These are phyloP conservation scores for Yamadazyma akitaensis DNA, from an alignment of 805 yeast genomes.

Conservation along the genomic window DNA sequence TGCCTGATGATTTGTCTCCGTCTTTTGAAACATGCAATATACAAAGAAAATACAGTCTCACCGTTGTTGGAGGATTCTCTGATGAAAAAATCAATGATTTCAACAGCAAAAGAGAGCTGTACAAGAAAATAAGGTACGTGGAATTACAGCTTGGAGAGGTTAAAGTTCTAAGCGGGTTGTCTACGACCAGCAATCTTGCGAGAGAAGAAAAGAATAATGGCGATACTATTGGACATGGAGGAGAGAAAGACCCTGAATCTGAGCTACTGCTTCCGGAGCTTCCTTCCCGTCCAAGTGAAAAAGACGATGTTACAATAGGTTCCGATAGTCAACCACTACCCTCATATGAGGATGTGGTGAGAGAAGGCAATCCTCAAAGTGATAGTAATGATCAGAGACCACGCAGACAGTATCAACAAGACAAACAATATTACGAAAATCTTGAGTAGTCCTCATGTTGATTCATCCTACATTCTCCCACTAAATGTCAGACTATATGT, in stretches of 20 bases:
- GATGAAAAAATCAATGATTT: slow-evolving; percentile 22
- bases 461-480: not conserved
- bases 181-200: slow-evolving; percentile 20
- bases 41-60: slow-evolving; percentile 28
- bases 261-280: slow-evolving; percentile 6
- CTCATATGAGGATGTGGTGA: slow-evolving; percentile 36
- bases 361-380: slow-evolving; percentile 29
- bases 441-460: slow-evolving; percentile 12
- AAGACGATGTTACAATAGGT: not conserved
- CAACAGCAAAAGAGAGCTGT: slow-evolving; percentile 17
- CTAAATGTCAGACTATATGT: not conserved
- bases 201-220: not conserved
- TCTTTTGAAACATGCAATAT: slow-evolving; percentile 57
- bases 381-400: slow-evolving; percentile 32
- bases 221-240: not conserved
- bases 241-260: not conserved
- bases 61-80: slow-evolving; percentile 23
- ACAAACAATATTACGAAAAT: slow-evolving; percentile 24
- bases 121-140: slow-evolving; percentile 23
- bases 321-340: slow-evolving; percentile 21
- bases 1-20: slow-evolving; percentile 52
- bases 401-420: slow-evolving; percentile 32
- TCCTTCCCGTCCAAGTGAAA: not conserved
- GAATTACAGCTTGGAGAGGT: slow-evolving; percentile 31
- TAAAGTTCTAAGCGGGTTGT: slow-evolving; percentile 30